phyloP scores from a whole-genome alignment of 257 asterid species.

The Solanum sitiens region DNA sequence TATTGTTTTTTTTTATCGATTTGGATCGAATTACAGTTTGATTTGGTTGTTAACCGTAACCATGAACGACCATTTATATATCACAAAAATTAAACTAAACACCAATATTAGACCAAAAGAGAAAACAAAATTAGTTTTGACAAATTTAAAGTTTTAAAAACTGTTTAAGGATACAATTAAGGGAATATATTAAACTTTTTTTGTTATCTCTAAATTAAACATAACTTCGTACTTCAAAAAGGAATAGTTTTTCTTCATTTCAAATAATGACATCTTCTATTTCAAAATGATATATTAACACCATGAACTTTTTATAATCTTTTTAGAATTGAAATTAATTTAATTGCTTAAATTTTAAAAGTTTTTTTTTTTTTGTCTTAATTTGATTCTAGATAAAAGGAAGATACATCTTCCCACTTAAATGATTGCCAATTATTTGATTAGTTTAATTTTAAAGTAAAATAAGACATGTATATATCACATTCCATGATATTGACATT shows the following conservation, averaged over 20 bases:
- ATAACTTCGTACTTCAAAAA: not conserved
- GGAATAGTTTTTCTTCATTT: not conserved
- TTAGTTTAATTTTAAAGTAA: not conserved
- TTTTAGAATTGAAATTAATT: not conserved
- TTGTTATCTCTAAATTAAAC: not conserved
- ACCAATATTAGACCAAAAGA: not conserved
- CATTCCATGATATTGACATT: not conserved
- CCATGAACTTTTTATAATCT: not conserved
- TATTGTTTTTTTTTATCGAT: no score
- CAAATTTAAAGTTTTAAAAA: not conserved
- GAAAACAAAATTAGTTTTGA: not conserved
- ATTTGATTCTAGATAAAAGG: not conserved
- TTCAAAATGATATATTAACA: not conserved
- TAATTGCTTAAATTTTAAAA: not conserved
- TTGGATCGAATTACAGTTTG: fast-evolving
- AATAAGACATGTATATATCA: not conserved
- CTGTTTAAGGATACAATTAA: not conserved
- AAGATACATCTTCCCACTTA: not conserved
- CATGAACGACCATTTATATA: no score
- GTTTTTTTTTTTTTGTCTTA: not conserved
- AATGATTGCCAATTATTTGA: not conserved
- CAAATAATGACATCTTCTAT: not conserved
- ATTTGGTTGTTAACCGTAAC: no score
- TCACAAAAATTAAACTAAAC: not conserved
- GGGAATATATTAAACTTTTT: not conserved